Conservation (phyloP, 495 filamentous ascomycete species). For the Oidiodendron maius region DNA sequence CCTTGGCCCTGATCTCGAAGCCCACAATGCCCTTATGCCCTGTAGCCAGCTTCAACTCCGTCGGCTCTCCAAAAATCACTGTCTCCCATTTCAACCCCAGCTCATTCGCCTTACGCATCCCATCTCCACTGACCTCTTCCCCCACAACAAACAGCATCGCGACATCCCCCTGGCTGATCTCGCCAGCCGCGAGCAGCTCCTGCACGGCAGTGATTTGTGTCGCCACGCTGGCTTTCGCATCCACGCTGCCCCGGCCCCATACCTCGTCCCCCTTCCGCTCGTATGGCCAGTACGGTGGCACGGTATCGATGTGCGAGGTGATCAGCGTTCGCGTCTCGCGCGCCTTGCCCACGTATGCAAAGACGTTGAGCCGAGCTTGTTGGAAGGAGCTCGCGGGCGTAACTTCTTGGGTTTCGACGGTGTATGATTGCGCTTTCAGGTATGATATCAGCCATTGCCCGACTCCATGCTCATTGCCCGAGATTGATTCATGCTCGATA, state of each 20-base stretch:
- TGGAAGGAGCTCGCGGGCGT: conserved; percentile 41
- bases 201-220: conserved; percentile 65
- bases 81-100: conserved; percentile 49
- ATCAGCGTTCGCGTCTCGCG: conserved; percentile 60
- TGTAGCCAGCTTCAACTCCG: conserved; percentile 74
- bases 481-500: conserved; percentile 69
- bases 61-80: conserved; percentile 89
- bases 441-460: conserved; percentile 63
- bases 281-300: conserved; percentile 71
- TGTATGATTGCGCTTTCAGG: conserved; percentile 58
- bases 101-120: conserved; percentile 68
- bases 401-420: conserved; percentile 61
- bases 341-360: conserved; percentile 62
- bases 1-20: conserved; percentile 58
- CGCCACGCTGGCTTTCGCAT: conserved; percentile 86
- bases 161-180: conserved; percentile 41
- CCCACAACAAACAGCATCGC: conserved; percentile 85
- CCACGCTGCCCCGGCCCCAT: conserved; percentile 76
- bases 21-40: conserved; percentile 82
- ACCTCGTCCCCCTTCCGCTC: conserved; percentile 41
- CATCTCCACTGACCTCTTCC: conserved; percentile 75
- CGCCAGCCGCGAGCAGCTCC: conserved; percentile 45
- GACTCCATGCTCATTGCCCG: conserved; percentile 63
- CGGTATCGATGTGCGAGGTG: conserved; percentile 67
- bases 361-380: conserved; percentile 61